These are phyloP conservation scores for Avena sativa DNA, from an alignment of 176 grass and related monocot species.

Conservation along the genomic window DNA sequence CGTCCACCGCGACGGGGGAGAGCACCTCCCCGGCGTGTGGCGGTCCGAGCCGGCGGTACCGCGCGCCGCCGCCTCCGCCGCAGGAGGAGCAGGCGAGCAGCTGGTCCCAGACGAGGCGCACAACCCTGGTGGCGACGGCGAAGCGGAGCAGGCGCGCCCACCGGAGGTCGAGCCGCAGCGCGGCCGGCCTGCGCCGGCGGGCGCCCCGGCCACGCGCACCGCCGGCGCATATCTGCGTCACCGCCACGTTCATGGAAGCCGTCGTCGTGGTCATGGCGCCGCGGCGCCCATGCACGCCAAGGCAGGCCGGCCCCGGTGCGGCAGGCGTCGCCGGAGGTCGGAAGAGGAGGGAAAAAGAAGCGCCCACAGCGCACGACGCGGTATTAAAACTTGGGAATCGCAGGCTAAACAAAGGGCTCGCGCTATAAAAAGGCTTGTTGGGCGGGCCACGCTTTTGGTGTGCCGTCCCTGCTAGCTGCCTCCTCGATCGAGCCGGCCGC, in stretches of 20 bases:
- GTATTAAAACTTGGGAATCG: constrained; percentile 1
- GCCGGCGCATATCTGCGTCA: constrained; percentile 44
- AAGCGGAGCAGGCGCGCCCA: constrained; percentile 71
- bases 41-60: constrained; percentile 65
- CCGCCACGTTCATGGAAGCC: constrained; percentile 18
- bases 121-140: constrained; percentile 64
- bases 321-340: neutral
- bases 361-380: neutral
- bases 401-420: neutral
- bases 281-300: constrained; percentile 40
- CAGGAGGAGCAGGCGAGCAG: constrained; percentile 67
- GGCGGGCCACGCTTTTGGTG: constrained; percentile 28
- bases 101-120: constrained; percentile 70
- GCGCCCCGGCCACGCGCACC: neutral
- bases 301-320: neutral
- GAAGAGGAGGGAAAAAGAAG: neutral
- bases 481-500: neutral
- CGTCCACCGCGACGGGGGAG: constrained; percentile 35
- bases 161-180: constrained; percentile 51
- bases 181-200: constrained; percentile 25
- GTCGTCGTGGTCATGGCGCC: constrained; percentile 33
- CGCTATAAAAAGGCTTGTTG: constrained; percentile 36
- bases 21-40: constrained; percentile 6
- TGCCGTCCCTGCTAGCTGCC: neutral
- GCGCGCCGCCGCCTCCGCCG: constrained; percentile 25